Base-by-base conservation (phyloP, 257 asterid species). In the Cordia subcordata region DNA sequence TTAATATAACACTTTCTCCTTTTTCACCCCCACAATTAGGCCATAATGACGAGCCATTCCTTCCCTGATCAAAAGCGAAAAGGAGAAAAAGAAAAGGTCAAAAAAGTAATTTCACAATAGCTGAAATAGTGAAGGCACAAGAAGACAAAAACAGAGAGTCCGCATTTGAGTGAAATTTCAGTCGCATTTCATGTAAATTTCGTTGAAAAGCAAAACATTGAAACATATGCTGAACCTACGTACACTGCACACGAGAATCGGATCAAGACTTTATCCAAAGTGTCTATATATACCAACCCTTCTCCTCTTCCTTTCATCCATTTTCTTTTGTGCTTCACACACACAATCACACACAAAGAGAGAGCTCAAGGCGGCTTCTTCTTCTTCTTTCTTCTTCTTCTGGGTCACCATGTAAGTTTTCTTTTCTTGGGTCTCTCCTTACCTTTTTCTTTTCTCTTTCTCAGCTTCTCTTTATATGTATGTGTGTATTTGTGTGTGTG, bases 271-370 rank as follows among this genome's bases (percentile, higher is more conserved):
- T 39, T 42, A 21, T 68, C 57, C 68, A 32, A 49, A 66, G 63
- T 13, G 23, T 74, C 89, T 84, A 81, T 84, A 86, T 77, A 84
- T 86, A 81, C 70, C 58, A 62, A 8, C 1, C 47, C 20, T 22
- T 21, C 19, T 37, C 62, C 64, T 54, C 20, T 39, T 64, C 57
- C 68, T 46, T 70, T 53, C 49, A n/a, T 47, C 42, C 18, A 27
- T 40, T 68, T 59, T n/a, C 47, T 57, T 57, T 58, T 75, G 55
- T 35, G 8, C 27, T 55, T 37, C 32, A 17, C 12, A 10, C 15
- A 45, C 35, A 18, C 40, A 60, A 27, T 61, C 45, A 45, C 9
- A 5, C 12, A 58, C 0, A 5, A 39, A 62, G 71, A 67, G 64
- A 39, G 72, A 44, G 71, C 13, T 38, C 22, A 73, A 49, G 14